phyloP scores from a whole-genome alignment of 1,284 basidiomycete species.

The Cystobasidiaceae sp. region DNA sequence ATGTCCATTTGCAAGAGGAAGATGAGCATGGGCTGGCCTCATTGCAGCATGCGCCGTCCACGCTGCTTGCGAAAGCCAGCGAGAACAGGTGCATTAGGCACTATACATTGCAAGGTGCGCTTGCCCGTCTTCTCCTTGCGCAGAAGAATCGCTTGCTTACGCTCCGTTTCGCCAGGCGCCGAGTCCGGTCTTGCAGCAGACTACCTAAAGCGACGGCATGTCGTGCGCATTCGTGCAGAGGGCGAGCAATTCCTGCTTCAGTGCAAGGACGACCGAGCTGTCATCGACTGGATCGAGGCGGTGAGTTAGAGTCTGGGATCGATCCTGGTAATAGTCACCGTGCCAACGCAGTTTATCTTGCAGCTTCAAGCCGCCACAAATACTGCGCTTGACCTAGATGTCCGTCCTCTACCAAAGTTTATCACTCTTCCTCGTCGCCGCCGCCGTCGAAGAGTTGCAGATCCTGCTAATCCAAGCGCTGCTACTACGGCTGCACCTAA shows the following conservation, averaged over 20 bases:
- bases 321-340: too few species aligned
- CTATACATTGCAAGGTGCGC: constrained; percentile 69
- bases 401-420: constrained; percentile 78
- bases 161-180: not conserved
- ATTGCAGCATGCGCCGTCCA: constrained; percentile 22
- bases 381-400: constrained; percentile 83
- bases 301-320: too few species aligned
- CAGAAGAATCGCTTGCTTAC: not conserved
- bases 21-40: constrained; percentile 21
- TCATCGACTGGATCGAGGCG: constrained; percentile 94
- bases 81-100: constrained; percentile 50
- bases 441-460: constrained; percentile 44
- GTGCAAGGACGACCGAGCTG: constrained; percentile 73
- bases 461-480: constrained; percentile 14
- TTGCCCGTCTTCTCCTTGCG: constrained; percentile 48
- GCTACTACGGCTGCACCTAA: constrained; percentile 39
- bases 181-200: constrained; percentile 77
- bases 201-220: constrained; percentile 88
- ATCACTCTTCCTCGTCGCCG: constrained; percentile 52
- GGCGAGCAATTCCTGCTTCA: constrained; percentile 97
- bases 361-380: constrained; percentile 90
- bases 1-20: constrained; percentile 28
- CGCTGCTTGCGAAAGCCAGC: constrained; percentile 25
- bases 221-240: constrained; percentile 86
- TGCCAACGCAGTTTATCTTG: constrained; percentile 24